Conservation (phyloP, 495 filamentous ascomycete genomes). For the Aspergillus bertholletiae region DNA sequence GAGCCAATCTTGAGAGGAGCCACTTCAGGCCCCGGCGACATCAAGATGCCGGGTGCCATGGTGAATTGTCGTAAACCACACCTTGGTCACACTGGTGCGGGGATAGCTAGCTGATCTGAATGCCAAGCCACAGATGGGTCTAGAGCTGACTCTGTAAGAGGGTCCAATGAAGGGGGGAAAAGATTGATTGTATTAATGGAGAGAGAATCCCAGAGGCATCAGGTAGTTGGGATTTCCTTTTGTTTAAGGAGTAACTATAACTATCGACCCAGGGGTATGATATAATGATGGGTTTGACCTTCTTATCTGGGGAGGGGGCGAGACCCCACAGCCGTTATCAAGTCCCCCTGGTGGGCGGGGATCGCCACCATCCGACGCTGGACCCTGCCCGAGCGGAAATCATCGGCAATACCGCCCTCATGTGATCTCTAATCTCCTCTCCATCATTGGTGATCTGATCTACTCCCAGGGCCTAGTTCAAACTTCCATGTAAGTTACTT, state of each 20-base stretch:
- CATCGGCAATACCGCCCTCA: neutral
- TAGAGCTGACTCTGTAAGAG: too few species aligned
- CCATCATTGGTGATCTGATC: too few species aligned
- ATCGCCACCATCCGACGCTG: conserved; percentile 43
- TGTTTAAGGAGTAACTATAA: neutral
- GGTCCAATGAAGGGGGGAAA: too few species aligned
- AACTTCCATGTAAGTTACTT: too few species aligned
- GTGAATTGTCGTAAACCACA: conserved; percentile 2
- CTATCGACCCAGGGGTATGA: too few species aligned
- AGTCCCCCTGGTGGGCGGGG: conserved; percentile 24
- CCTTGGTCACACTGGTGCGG: too few species aligned
- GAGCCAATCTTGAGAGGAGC: conserved; percentile 36
- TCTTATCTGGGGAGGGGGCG: conserved; percentile 1
- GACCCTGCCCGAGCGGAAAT: conserved; percentile 7
- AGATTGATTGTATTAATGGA: too few species aligned
- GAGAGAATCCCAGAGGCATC: too few species aligned
- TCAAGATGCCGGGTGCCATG: conserved; percentile 62
- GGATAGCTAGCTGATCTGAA: neutral
- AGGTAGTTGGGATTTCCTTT: too few species aligned
- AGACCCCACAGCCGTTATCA: conserved; percentile 6
- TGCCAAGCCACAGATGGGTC: too few species aligned
- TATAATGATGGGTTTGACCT: too few species aligned
- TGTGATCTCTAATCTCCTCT: neutral
- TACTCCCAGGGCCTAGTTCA: too few species aligned
- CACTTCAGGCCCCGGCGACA: conserved; percentile 44